phyloP scores from a whole-genome alignment of 129 eudicot genomes.

The Helichrysum umbraculigerum region DNA sequence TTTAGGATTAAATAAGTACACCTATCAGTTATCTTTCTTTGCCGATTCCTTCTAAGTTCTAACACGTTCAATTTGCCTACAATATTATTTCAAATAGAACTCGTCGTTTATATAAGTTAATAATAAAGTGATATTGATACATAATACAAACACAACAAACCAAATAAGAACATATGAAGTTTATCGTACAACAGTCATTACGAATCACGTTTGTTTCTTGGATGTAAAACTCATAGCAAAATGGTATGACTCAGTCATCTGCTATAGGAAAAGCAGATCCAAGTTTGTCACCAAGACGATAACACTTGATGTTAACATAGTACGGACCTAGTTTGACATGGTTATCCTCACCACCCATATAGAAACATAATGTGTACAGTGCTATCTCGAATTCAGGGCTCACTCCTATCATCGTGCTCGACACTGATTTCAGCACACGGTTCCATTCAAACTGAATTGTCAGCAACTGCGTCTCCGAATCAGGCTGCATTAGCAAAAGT shows the following conservation, averaged over 20 bases:
- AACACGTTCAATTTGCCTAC: no score
- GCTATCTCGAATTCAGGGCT: constrained; percentile 98
- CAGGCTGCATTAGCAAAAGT: constrained; percentile 61
- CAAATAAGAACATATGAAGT: background rate
- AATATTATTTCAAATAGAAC: no score
- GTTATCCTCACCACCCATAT: constrained; percentile 78
- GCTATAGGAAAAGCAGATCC: constrained; percentile 95
- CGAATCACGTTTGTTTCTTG: background rate
- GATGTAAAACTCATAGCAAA: background rate
- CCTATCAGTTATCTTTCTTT: no score
- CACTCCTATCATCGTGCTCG: constrained; percentile 91
- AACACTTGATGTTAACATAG: constrained; percentile 84
- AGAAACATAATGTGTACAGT: constrained; percentile 81
- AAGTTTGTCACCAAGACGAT: constrained; percentile 75
- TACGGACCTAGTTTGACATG: constrained; percentile 82
- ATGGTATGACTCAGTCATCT: constrained; percentile 42
- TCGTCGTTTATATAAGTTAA: no score
- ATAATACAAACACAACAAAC: no score
- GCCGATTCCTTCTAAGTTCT: no score
- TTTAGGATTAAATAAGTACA: no score
- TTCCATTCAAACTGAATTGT: constrained; percentile 97
- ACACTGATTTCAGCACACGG: constrained; percentile 80
- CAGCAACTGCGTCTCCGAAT: constrained; percentile 78
- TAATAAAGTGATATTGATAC: no score
- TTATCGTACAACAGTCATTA: constrained; percentile 16